phyloP scores from a whole-genome alignment of 2,329 filamentous ascomycete genomes.

The Setomelanomma holmii region DNA sequence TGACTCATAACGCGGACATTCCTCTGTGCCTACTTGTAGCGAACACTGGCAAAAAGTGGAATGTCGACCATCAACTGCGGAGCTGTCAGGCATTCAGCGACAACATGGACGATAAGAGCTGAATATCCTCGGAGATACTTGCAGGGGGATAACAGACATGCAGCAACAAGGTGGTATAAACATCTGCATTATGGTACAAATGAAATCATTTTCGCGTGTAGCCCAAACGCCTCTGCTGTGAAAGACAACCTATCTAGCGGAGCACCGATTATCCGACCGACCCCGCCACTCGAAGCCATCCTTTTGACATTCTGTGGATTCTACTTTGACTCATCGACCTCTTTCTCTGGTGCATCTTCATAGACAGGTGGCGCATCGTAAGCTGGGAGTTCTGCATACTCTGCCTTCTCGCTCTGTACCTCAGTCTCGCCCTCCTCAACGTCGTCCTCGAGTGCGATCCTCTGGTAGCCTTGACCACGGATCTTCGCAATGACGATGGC shows the following conservation, averaged over 20 bases:
- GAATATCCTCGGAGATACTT: too few species aligned
- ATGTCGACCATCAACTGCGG: too few species aligned
- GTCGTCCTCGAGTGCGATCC: slow-evolving; percentile 42
- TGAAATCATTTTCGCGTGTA: slow-evolving; percentile 8
- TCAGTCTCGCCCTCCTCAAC: slow-evolving; percentile 30
- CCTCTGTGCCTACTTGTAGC: too few species aligned
- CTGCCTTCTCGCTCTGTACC: slow-evolving; percentile 37
- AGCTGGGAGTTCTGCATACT: slow-evolving; percentile 42
- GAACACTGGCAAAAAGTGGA: too few species aligned
- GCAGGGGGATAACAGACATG: too few species aligned
- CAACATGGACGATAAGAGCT: too few species aligned
- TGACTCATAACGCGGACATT: too few species aligned
- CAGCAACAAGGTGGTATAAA: not conserved
- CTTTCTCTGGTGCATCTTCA: slow-evolving; percentile 42
- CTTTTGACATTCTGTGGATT: slow-evolving; percentile 3
- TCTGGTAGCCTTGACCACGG: slow-evolving; percentile 53
- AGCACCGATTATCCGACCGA: not conserved
- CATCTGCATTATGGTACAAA: slow-evolving; percentile 5
- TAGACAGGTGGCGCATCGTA: slow-evolving; percentile 51
- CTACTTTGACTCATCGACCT: slow-evolving; percentile 35
- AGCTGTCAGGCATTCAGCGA: too few species aligned
- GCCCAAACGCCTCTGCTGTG: not conserved
- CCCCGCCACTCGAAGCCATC: not conserved
- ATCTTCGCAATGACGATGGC: slow-evolving; percentile 66
- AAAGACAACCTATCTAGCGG: too few species aligned